Evolutionary conservation across 164 flowering plant genomes (phyloP).

Genomic region (Taxillus chinensis): DNA sequence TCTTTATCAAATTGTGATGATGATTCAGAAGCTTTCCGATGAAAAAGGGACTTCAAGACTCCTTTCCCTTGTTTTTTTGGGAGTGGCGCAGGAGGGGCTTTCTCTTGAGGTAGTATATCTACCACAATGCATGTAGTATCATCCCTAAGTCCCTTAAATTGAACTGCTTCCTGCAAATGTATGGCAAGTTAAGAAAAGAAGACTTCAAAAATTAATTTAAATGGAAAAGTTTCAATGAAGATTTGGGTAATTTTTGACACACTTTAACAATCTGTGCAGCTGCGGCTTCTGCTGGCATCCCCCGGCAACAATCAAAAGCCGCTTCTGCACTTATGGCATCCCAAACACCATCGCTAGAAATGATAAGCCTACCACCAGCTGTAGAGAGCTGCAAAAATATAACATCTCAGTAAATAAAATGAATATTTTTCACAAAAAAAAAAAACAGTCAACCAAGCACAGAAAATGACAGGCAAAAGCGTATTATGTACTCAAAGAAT

Average conservation of each 20-base stretch:
- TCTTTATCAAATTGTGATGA: constrained; percentile 45
- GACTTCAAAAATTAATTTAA: neutral
- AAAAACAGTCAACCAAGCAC: neutral
- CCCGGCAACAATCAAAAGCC: constrained; percentile 74
- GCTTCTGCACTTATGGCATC: constrained; percentile 74
- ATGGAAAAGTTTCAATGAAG: neutral
- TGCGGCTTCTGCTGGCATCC: constrained; percentile 78
- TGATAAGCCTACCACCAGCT: constrained; percentile 83
- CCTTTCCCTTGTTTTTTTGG: constrained; percentile 75
- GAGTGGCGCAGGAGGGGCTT: constrained; percentile 45
- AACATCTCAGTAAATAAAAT: neutral
- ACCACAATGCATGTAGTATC: constrained; percentile 97
- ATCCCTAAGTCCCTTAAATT: constrained; percentile 76
- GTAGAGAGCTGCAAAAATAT: constrained; percentile 57
- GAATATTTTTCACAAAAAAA: neutral
- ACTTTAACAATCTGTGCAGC: constrained; percentile 90
- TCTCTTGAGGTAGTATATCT: constrained; percentile 70
- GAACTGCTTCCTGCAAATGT: constrained; percentile 67
- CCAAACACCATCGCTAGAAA: constrained; percentile 99
- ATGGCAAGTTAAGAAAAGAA: neutral
- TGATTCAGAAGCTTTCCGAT: constrained; percentile 57
- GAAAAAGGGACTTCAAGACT: constrained; percentile 77
- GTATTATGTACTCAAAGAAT: no score
- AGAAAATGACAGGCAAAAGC: no score
- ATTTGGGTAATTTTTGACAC: neutral